Percentiles rank a stretch among this genome's conserved stretches.
phyloP scores from a whole-genome alignment of 495 filamentous ascomycete genomes.

The Hyaloscypha hepaticicola region DNA sequence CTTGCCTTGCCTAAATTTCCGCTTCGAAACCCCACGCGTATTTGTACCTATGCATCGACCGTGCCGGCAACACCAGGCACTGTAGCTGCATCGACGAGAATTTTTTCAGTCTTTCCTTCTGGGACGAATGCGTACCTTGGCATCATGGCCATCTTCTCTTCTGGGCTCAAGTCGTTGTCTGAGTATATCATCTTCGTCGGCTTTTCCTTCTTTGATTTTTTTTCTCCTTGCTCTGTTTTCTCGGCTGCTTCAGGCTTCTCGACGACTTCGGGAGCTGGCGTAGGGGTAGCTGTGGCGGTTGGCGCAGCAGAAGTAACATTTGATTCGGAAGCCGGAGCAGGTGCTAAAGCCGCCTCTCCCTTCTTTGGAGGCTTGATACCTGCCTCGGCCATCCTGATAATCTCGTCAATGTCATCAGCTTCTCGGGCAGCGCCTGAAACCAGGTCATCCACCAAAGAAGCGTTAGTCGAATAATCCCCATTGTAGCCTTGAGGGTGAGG shows the following conservation, averaged over 20 bases:
- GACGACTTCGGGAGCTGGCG: slow-evolving; percentile 19
- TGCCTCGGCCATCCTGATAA: slow-evolving; percentile 57
- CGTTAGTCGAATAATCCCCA: slow-evolving; percentile 37
- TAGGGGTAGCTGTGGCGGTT: slow-evolving; percentile 29
- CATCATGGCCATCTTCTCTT: slow-evolving; percentile 82
- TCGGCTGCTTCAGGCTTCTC: slow-evolving; percentile 27
- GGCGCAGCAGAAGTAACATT: slow-evolving; percentile 32
- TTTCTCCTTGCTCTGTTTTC: slow-evolving; percentile 44
- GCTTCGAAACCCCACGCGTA: neutral
- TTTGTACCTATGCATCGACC: slow-evolving; percentile 21
- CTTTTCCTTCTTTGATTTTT: slow-evolving; percentile 71
- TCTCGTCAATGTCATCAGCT: slow-evolving; percentile 55
- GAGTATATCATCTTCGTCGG: slow-evolving; percentile 77
- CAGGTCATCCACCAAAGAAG: slow-evolving; percentile 61
- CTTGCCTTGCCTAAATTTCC: neutral
- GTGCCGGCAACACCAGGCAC: slow-evolving; percentile 21
- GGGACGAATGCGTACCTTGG: slow-evolving; percentile 73
- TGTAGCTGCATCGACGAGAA: slow-evolving; percentile 31
- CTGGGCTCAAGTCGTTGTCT: slow-evolving; percentile 74
- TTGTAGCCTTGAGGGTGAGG: slow-evolving; percentile 34
- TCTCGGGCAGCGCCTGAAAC: slow-evolving; percentile 51
- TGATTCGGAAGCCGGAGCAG: slow-evolving; percentile 23
- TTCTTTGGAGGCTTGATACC: slow-evolving; percentile 53
- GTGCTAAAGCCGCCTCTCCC: slow-evolving; percentile 38
- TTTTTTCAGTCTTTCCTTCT: slow-evolving; percentile 39